These are phyloP conservation scores for bread wheat (Triticum aestivum) DNA, from an alignment of 176 grass and related monocot species.

Conservation along the genomic window DNA sequence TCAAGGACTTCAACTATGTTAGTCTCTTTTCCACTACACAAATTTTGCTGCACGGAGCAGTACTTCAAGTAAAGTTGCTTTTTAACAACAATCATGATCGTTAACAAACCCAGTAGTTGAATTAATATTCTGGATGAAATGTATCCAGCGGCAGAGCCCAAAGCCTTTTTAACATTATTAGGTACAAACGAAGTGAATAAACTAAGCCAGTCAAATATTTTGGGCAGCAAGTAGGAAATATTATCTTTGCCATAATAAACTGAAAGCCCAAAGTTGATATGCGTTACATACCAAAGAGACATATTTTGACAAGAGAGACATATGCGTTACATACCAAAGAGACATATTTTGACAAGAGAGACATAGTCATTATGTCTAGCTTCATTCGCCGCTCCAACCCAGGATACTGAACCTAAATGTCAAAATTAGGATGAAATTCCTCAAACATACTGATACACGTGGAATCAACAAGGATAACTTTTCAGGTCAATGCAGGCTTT, in stretches of 20 bases:
- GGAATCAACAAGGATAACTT: not conserved
- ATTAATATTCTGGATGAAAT: not conserved
- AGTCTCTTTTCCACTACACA: not conserved
- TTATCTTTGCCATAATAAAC: slow-evolving; percentile 9
- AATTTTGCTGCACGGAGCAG: not conserved
- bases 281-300: slow-evolving; percentile 73
- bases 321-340: slow-evolving; percentile 66
- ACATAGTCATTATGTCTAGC: slow-evolving; percentile 91
- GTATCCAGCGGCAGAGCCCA: not conserved
- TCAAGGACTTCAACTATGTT: slow-evolving; percentile 11
- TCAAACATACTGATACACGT: slow-evolving; percentile 20
- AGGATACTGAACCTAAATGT: slow-evolving; percentile 89
- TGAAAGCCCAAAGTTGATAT: not conserved
- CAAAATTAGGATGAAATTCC: slow-evolving; percentile 23
- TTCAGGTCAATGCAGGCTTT: not conserved
- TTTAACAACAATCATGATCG: slow-evolving; percentile 17
- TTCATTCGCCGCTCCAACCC: slow-evolving; percentile 91
- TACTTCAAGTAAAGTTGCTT: not conserved
- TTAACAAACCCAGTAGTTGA: not conserved
- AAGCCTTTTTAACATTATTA: not conserved
- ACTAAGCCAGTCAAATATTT: not conserved
- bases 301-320: slow-evolving; percentile 79
- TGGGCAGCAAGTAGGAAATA: not conserved
- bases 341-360: slow-evolving; percentile 78
- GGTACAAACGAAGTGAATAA: not conserved